These are phyloP conservation scores for Myxozyma vanderwaltii DNA, from an alignment of 805 yeast genomes.

Conservation along the genomic window DNA sequence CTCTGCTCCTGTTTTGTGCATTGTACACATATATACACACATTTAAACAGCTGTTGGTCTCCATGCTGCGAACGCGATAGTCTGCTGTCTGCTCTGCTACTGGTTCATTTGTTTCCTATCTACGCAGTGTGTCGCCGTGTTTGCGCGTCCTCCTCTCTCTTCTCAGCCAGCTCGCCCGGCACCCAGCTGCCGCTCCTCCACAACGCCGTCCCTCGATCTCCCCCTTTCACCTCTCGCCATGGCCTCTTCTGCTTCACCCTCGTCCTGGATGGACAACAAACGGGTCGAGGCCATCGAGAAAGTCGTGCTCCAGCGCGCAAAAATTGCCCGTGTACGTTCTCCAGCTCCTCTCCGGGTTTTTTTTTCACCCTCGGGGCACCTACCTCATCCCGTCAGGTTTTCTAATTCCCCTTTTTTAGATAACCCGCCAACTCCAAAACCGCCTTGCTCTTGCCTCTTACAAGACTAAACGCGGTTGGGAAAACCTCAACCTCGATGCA, in stretches of 20 bases:
- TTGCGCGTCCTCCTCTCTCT: not conserved
- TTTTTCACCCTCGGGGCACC: not conserved
- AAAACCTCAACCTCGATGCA: slow-evolving; percentile 42
- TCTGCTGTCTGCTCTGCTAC: too few species aligned
- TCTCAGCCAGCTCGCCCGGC: not conserved
- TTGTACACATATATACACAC: too few species aligned
- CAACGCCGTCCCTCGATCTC: not conserved
- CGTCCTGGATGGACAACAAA: slow-evolving; percentile 34
- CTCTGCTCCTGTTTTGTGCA: too few species aligned
- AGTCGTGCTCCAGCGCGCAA: slow-evolving; percentile 48
- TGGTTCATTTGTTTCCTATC: too few species aligned
- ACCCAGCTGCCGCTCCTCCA: too few species aligned
- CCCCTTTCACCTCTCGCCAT: slow-evolving; percentile 2
- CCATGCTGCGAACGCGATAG: too few species aligned
- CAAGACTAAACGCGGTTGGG: slow-evolving; percentile 48
- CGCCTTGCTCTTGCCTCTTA: slow-evolving; percentile 47
- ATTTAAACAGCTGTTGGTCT: too few species aligned
- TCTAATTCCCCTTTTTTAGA: slow-evolving; percentile 22
- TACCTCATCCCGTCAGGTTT: not conserved
- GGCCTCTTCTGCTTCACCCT: slow-evolving; percentile 9
- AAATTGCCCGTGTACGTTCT: slow-evolving; percentile 44
- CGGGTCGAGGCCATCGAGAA: slow-evolving; percentile 36
- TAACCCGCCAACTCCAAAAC: slow-evolving; percentile 47
- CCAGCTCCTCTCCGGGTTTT: not conserved
- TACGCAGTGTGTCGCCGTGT: too few species aligned